Evolutionary conservation across 768 basidiomycete species (phyloP).

Genomic region (Phaeotremella skinneri): DNA sequence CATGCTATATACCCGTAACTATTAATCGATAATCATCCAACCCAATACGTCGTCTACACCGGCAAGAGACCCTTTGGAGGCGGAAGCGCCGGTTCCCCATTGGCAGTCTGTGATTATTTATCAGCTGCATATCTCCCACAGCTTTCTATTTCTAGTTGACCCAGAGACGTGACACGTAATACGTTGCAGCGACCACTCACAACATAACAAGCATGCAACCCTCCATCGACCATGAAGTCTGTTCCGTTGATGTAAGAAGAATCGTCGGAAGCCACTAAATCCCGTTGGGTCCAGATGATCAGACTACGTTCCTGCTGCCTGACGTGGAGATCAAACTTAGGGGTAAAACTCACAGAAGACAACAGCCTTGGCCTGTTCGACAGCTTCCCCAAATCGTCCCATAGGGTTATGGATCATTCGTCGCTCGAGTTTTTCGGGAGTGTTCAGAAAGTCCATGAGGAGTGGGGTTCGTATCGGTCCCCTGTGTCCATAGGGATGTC

Average conservation of each 20-base stretch:
- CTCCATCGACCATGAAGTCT: slow-evolving; percentile 95
- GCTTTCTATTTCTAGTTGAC: no score
- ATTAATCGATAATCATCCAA: background rate
- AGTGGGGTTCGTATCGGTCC: slow-evolving; percentile 94
- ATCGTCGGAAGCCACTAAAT: slow-evolving; percentile 82
- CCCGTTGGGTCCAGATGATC: slow-evolving; percentile 5
- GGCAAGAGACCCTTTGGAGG: slow-evolving; percentile 29
- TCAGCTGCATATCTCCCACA: slow-evolving; percentile 7
- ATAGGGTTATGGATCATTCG: slow-evolving; percentile 81
- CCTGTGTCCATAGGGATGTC: no score
- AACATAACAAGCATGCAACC: slow-evolving; percentile 86
- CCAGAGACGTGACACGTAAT: no score
- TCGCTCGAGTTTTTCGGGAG: slow-evolving; percentile 88
- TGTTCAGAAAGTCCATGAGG: slow-evolving; percentile 97
- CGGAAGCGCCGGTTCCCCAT: slow-evolving; percentile 16
- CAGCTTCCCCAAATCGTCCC: slow-evolving; percentile 95
- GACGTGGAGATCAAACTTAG: slow-evolving; percentile 4
- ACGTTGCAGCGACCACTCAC: slow-evolving; percentile 34
- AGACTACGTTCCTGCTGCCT: background rate
- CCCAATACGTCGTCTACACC: background rate
- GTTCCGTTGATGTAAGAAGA: slow-evolving; percentile 94
- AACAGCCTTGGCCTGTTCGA: slow-evolving; percentile 89
- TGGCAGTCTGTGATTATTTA: slow-evolving; percentile 19
- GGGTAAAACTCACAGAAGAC: slow-evolving; percentile 71
- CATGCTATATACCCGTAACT: background rate